Base-by-base conservation (phyloP, 2,329 filamentous ascomycete genomes). In the Aspergillus quadrilineatus region DNA sequence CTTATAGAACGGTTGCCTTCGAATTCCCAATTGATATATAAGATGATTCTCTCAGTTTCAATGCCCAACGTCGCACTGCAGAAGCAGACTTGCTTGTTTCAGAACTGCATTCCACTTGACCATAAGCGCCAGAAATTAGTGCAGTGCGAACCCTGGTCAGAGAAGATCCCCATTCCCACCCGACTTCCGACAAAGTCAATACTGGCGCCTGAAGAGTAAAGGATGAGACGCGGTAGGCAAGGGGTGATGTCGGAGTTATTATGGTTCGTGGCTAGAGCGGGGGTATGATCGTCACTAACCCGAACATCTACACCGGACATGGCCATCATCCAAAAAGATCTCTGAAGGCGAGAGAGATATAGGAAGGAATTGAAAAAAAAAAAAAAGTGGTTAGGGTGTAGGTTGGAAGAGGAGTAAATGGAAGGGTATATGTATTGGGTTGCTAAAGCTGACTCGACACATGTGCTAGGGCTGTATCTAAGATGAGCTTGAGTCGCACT, bases 381-480 rank as follows among this genome's bases (percentile, higher is more conserved):
- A 4, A 28, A 28, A 28, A 28, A 10, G 32, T 41, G 37, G n/a
- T 17, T 17, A 17, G 17, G 17, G 17, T 6, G n/a, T 7, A 41
- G 37, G 10, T n/a, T 14, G n/a, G 12, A 14, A 41, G 6, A 36
- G 7, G 1, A 28, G 32, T 10, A 36, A 36, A 9, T 36, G 32
- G 32, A 36, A 36, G 32, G 8, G 8, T 6, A 10, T 17, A 17
- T 5, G 36, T n/a, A 39, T 14, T 39, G 4, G 26, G 5, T 28
- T 6, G 26, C 3, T 6, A 12, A 3, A 37, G 36, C 36, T 37
- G 36, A 14, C n/a, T n/a, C 6, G 4, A 14, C 4, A 39, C n/a
- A 39, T 39, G 36, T 39, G 36, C 36, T 10, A 39, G 36, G 36
- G 41, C 41, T 59, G 51, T 37, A 59, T 48, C 55, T 50, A 55